Percentiles rank a stretch among this genome's conserved stretches.
phyloP scores from a whole-genome alignment of 2,329 filamentous ascomycete species.

The Pestalotiopsis sp. region DNA sequence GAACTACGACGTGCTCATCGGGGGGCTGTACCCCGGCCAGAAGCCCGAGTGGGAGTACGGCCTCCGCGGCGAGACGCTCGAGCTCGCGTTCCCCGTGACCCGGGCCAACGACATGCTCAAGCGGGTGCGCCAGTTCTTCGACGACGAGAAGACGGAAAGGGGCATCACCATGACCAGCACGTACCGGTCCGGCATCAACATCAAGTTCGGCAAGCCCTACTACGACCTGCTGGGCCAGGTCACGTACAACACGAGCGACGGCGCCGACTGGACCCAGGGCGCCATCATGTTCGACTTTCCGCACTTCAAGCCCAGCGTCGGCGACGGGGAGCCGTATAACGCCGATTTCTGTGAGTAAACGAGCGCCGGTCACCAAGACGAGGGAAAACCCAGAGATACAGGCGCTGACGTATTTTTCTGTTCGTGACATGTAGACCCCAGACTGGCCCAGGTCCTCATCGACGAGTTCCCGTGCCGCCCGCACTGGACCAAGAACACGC shows the following conservation, averaged over 20 bases:
- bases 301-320: constrained; percentile 45
- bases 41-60: constrained; percentile 53
- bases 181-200: constrained; percentile 55
- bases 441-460: constrained; percentile 47
- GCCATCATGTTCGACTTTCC: constrained; percentile 59
- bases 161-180: constrained; percentile 51
- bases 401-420: neutral
- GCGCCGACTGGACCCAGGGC: constrained; percentile 50
- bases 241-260: constrained; percentile 49
- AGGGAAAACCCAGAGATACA: too few relatives aligned
- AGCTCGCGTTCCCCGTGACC: constrained; percentile 54
- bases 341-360: constrained; percentile 48
- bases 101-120: constrained; percentile 51
- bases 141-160: constrained; percentile 42
- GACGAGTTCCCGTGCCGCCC: constrained; percentile 53
- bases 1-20: constrained; percentile 57
- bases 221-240: constrained; percentile 52
- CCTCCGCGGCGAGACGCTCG: constrained; percentile 50
- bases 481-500: constrained; percentile 57
- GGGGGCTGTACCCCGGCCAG: constrained; percentile 51
- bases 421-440: constrained; percentile 35
- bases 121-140: constrained; percentile 50
- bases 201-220: constrained; percentile 53
- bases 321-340: constrained; percentile 50
- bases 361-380: too few relatives aligned